A percentile compares a stretch with the other conserved stretches of the same genome.
These are phyloP conservation scores for Centrapalus pauciflorus DNA, from an alignment of 129 eudicot species.

Conservation along the genomic window DNA sequence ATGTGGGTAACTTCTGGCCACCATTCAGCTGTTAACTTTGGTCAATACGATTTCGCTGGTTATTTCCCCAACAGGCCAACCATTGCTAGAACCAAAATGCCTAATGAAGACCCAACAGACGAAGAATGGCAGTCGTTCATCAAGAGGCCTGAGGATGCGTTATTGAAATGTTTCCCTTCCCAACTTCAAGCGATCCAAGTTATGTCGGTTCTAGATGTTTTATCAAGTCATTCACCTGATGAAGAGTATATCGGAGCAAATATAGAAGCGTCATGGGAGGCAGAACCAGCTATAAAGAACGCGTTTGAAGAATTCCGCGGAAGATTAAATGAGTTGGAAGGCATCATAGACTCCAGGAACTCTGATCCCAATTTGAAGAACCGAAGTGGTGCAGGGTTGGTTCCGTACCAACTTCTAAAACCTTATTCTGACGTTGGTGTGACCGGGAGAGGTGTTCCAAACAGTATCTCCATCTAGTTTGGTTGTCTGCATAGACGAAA, in stretches of 20 bases:
- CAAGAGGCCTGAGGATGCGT: constrained; percentile 25
- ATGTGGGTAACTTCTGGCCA: constrained; percentile 40
- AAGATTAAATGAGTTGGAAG: constrained; percentile 21
- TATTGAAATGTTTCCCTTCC: constrained; percentile 33
- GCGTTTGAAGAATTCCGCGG: constrained; percentile 24
- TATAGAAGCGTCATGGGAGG: constrained; percentile 30
- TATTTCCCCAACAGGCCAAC: constrained; percentile 41
- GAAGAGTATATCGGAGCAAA: constrained; percentile 34
- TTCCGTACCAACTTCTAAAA: constrained; percentile 36
- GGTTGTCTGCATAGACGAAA: not conserved
- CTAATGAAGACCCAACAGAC: constrained; percentile 32
- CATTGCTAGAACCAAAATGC: constrained; percentile 31
- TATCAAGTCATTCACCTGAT: constrained; percentile 33
- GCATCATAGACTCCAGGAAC: constrained; percentile 24
- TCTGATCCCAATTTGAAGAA: not conserved
- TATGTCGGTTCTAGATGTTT: constrained; percentile 32
- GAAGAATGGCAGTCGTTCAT: constrained; percentile 29
- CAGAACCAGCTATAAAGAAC: constrained; percentile 20
- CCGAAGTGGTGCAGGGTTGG: constrained; percentile 36
- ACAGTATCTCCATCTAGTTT: constrained; percentile 37
- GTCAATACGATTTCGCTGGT: constrained; percentile 42
- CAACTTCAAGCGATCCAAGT: constrained; percentile 32
- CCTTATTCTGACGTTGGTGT: constrained; percentile 37
- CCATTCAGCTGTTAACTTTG: constrained; percentile 51
- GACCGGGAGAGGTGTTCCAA: constrained; percentile 43